Base-by-base conservation (phyloP, 306 rosid genomes). In the Astragalus membranaceus region DNA sequence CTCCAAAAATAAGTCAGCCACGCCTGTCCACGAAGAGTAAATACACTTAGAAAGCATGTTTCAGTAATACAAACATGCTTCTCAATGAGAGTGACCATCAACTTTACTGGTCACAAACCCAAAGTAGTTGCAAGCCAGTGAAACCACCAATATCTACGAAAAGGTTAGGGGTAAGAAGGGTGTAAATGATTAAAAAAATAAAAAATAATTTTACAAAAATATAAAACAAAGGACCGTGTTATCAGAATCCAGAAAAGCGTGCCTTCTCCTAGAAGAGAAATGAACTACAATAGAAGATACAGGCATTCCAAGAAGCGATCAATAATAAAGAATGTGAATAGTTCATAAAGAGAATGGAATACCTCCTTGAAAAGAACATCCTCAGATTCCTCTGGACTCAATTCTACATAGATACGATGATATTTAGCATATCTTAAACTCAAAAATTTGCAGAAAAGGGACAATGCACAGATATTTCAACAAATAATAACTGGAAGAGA, bases 341-440 rank as follows among this genome's bases (percentile, higher is more conserved):
- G 61, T 76, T 77, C 63, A 54, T 46, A 39, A 16, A 57, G 15
- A 49, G 66, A 71, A 79, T 57, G 16, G 9, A 80, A 66, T 64
- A 90, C 96, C 94, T 90, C 94, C 85, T 94, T 94, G 83, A 94
- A 94, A 76, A 94, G 98, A 88, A 94, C 96, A 79, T 94, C 98
- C 66, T 94, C 98, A 36, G 97, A 88, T 78, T 94, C 98, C 85
- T 94, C 98, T 3, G 92, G 86, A 75, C 98, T 94, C 81, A 94
- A 67, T 66, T 94, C 98, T 94, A 88, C 79, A 77, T 80, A 53
- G 51, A 75, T 72, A 79, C 30, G 64, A 55, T 53, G 23, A 51
- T 35, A 75, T 23, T 82, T 69, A 77, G 77, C 49, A 51, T 59
- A 64, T 59, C 47, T 11, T 69, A 67, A 63, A 16, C 39, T 20